Evolutionary conservation across 352 stramenopile species (phyloP).

Genomic region (Phytophthora hybrid): DNA sequence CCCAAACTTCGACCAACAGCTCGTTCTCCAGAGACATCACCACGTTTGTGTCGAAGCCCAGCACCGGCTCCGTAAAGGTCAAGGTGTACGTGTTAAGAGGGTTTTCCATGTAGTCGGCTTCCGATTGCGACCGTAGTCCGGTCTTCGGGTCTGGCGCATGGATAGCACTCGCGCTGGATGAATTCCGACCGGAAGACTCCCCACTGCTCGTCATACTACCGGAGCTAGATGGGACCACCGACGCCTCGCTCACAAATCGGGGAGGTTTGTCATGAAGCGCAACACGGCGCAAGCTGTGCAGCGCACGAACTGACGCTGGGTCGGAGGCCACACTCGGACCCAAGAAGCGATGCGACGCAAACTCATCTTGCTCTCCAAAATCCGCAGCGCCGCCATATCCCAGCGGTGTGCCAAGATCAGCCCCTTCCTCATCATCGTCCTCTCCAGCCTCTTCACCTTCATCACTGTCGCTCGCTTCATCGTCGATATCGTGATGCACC

Average conservation of each 20-base stretch:
- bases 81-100: constrained; percentile 63
- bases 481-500: constrained; percentile 45
- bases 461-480: constrained; percentile 46
- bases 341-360: constrained; percentile 71
- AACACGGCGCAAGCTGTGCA: constrained; percentile 70
- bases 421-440: constrained; percentile 43
- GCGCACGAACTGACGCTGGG: constrained; percentile 44
- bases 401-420: constrained; percentile 69
- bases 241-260: constrained; percentile 65
- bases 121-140: constrained; percentile 47
- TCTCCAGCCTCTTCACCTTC: constrained; percentile 28
- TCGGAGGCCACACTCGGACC: constrained; percentile 61
- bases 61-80: constrained; percentile 62
- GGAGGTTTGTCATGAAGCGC: constrained; percentile 73
- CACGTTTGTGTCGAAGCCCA: constrained; percentile 68
- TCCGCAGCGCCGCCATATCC: constrained; percentile 50
- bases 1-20: constrained; percentile 59
- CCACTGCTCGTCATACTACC: constrained; percentile 44
- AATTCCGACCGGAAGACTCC: constrained; percentile 48
- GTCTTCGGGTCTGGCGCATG: constrained; percentile 21
- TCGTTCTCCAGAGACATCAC: constrained; percentile 63
- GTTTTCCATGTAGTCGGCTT: constrained; percentile 37
- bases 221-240: constrained; percentile 29
- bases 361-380: constrained; percentile 66
- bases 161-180: constrained; percentile 45